Evolutionary conservation across 805 yeast species (phyloP), one percentile per base, ranked within the genome.

Genomic region (Saccharomycopsis guyanensis): DNA sequence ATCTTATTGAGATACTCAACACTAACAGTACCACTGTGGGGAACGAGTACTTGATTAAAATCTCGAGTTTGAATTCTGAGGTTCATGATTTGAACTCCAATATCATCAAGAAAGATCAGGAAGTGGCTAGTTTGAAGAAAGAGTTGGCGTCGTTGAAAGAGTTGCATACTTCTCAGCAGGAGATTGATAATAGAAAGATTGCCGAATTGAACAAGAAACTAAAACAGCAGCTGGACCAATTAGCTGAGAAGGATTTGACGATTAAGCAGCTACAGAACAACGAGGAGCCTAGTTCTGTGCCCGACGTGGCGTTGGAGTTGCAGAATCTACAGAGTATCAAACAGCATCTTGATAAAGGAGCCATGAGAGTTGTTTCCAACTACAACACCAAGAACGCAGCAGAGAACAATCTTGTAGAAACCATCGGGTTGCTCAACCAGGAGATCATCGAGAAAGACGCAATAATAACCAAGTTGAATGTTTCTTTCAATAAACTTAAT

Each of bases 361-460:
- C 15, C 34, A 23, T 42, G 6, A 22, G 19, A n/a, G 31, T 47
- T 2, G 8, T 25, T n/a, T 47, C 50, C 6, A 47, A 47, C 27
- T 47, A 38, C 31, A 18, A 20, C 6, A 45, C 22, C 10, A 27
- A 37, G 3, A 47, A 47, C 37, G 13, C 35, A 10, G 22, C 33
- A 4, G 50, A 47, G 25, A 47, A 47, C 27, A 47, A 47, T 16
- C 27, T 47, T 12, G 36, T 47, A 5, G 44, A 47, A 8, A 47
- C 47, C 5, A 47, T 47, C 3, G 20, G 12, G 32, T 15, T 33
- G 13, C 22, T 47, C 2, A 47, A 47, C 34, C 27, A 19, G 13
- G 23, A 37, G 23, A 22, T 38, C 20, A 10, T 43, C 18, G 50
- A 43, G 25, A 43, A 47, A 25, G 42, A 47, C 33, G 43, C 24